A percentile compares a stretch with the other conserved stretches of the same genome.
These are phyloP conservation scores for Alternaria infectoria DNA, from an alignment of 2,329 filamentous ascomycete genomes.

Conservation along the genomic window DNA sequence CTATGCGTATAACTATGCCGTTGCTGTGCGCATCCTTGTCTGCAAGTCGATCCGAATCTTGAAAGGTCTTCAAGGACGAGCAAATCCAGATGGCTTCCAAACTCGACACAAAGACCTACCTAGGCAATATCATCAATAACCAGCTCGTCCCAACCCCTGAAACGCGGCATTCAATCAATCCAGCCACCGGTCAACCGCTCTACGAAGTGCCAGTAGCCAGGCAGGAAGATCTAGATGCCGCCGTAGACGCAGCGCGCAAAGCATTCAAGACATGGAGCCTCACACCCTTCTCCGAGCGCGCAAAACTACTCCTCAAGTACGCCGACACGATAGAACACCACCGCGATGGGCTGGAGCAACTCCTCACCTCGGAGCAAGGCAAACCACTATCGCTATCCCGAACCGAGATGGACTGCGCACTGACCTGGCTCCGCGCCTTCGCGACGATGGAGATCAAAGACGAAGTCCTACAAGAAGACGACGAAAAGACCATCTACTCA, in stretches of 20 bases:
- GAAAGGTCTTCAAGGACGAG: background rate
- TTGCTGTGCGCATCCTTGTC: background rate
- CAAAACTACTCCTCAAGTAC: slow-evolving; percentile 22
- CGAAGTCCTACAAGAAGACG: slow-evolving; percentile 47
- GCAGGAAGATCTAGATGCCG: slow-evolving; percentile 55
- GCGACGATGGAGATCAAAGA: slow-evolving; percentile 41
- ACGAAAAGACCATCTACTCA: slow-evolving; percentile 52
- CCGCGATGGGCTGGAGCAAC: slow-evolving; percentile 24
- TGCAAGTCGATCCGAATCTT: background rate
- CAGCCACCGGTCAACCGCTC: slow-evolving; percentile 55
- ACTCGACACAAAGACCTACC: slow-evolving; percentile 15
- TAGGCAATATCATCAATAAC: slow-evolving; percentile 58
- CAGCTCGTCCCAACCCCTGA: slow-evolving; percentile 49
- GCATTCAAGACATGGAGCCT: slow-evolving; percentile 55
- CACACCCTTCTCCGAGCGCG: slow-evolving; percentile 26
- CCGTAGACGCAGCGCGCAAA: slow-evolving; percentile 53
- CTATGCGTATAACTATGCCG: background rate
- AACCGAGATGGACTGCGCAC: slow-evolving; percentile 18
- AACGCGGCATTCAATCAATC: slow-evolving; percentile 57
- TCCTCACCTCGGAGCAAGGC: slow-evolving; percentile 34
- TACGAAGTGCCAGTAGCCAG: slow-evolving; percentile 57
- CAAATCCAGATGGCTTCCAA: background rate
- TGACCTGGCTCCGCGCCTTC: slow-evolving; percentile 41
- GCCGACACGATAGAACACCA: slow-evolving; percentile 28
- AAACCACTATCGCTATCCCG: slow-evolving; percentile 30